Conservation (phyloP, 2,329 filamentous ascomycete genomes). For the Bisporella sp. region DNA sequence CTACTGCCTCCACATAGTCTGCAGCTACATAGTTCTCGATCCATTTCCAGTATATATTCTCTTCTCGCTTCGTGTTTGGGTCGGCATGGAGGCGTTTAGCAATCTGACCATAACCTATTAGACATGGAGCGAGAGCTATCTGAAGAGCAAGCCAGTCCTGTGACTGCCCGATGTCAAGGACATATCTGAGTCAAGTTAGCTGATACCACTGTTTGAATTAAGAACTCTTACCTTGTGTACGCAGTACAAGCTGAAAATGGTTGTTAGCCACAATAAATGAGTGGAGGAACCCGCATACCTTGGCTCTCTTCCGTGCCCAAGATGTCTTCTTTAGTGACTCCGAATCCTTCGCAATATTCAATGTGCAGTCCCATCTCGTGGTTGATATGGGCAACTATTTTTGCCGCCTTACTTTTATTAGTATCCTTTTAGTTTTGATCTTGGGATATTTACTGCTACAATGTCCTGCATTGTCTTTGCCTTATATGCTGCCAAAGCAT, state of each 20-base stretch:
- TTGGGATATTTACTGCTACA: constrained; percentile 43
- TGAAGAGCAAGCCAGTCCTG: constrained; percentile 86
- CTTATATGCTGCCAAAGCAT: constrained; percentile 82
- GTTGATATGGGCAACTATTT: constrained; percentile 70
- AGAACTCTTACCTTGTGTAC: constrained; percentile 48
- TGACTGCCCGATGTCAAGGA: constrained; percentile 81
- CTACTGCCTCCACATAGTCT: constrained; percentile 69
- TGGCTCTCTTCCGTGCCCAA: constrained; percentile 66
- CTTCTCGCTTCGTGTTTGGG: constrained; percentile 50
- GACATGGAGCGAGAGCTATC: constrained; percentile 75
- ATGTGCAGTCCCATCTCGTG: constrained; percentile 77
- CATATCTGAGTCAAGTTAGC: constrained; percentile 48
- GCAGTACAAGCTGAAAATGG: constrained; percentile 57
- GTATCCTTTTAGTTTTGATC: not conserved
- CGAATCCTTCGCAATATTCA: constrained; percentile 75
- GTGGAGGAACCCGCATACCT: constrained; percentile 38
- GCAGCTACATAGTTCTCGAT: constrained; percentile 81
- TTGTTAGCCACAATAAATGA: constrained; percentile 2
- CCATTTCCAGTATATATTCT: constrained; percentile 82
- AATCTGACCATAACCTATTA: constrained; percentile 82
- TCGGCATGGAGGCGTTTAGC: constrained; percentile 63
- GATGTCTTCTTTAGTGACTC: constrained; percentile 67
- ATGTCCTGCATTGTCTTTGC: constrained; percentile 68
- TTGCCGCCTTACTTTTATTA: constrained; percentile 43
- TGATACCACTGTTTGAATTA: not conserved